phyloP scores from a whole-genome alignment of 352 stramenopile genomes.

The Achlya hypogyna region DNA sequence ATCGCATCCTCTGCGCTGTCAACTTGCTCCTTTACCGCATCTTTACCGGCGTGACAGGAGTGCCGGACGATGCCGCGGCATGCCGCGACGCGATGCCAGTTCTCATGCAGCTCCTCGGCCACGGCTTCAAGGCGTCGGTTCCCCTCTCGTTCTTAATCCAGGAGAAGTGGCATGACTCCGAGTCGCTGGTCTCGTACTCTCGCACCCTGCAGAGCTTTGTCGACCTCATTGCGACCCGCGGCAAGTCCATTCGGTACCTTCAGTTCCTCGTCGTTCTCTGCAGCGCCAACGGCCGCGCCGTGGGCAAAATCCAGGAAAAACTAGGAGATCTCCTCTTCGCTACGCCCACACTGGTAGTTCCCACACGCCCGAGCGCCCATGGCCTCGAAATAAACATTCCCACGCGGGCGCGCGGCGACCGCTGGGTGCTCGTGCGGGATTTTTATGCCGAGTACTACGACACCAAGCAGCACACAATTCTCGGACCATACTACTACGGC shows the following conservation, averaged over 20 bases:
- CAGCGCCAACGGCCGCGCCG: slow-evolving; percentile 41
- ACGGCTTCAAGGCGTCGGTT: slow-evolving; percentile 60
- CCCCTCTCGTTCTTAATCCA: slow-evolving; percentile 55
- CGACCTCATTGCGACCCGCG: slow-evolving; percentile 54
- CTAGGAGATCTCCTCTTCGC: slow-evolving; percentile 69
- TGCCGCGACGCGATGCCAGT: slow-evolving; percentile 48
- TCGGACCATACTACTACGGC: slow-evolving; percentile 64
- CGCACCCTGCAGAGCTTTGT: slow-evolving; percentile 61
- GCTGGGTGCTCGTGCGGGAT: slow-evolving; percentile 35
- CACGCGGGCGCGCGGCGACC: slow-evolving; percentile 33
- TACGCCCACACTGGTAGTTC: slow-evolving; percentile 38
- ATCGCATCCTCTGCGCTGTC: slow-evolving; percentile 42
- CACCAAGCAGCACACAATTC: slow-evolving; percentile 30
- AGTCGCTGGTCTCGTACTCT: slow-evolving; percentile 53
- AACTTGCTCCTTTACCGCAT: slow-evolving; percentile 56
- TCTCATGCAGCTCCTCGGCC: slow-evolving; percentile 60
- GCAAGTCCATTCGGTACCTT: slow-evolving; percentile 63
- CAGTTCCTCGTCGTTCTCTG: slow-evolving; percentile 66
- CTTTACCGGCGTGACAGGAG: slow-evolving; percentile 44
- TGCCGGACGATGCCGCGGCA: slow-evolving; percentile 33
- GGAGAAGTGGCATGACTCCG: slow-evolving; percentile 59
- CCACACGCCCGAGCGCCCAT: slow-evolving; percentile 30
- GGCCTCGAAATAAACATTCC: slow-evolving; percentile 50
- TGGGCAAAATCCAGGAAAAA: slow-evolving; percentile 63
- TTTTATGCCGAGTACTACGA: slow-evolving; percentile 65